phyloP scores from a whole-genome alignment of 805 yeast genomes.

The Wickerhamomyces kurtzmanii region DNA sequence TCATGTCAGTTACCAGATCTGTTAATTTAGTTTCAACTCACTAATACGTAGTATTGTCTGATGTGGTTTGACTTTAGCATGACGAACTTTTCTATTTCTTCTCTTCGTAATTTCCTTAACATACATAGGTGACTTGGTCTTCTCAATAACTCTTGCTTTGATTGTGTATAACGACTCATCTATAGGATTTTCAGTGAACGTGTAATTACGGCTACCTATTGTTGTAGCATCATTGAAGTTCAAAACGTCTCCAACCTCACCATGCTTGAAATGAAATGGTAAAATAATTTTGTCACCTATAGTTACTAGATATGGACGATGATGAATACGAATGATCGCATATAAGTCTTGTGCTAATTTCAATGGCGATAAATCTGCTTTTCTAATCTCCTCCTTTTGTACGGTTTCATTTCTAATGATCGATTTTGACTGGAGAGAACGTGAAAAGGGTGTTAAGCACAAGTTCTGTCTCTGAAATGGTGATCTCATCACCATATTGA shows the following conservation, averaged over 20 bases:
- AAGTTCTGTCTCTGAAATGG: no score
- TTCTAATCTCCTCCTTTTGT: slow-evolving; percentile 13
- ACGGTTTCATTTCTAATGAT: no score
- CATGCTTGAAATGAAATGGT: slow-evolving; percentile 71
- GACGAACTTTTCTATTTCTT: slow-evolving; percentile 66
- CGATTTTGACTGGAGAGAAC: no score
- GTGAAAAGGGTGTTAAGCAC: no score
- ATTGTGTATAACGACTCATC: slow-evolving; percentile 46
- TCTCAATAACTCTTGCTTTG: slow-evolving; percentile 77
- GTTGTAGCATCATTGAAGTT: slow-evolving; percentile 66
- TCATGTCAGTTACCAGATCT: no score
- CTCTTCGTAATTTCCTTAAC: slow-evolving; percentile 68
- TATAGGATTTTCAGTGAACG: slow-evolving; percentile 46
- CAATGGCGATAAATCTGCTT: slow-evolving; percentile 43
- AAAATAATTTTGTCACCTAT: slow-evolving; percentile 78
- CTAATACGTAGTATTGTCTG: slow-evolving; percentile 71
- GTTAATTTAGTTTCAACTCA: slow-evolving; percentile 47
- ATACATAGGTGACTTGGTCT: slow-evolving; percentile 71
- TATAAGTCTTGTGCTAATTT: slow-evolving; percentile 63
- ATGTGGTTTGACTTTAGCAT: slow-evolving; percentile 57
- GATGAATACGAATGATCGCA: slow-evolving; percentile 75
- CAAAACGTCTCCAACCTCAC: slow-evolving; percentile 76
- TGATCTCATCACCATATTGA: no score
- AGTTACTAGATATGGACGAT: slow-evolving; percentile 81
- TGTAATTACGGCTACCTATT: slow-evolving; percentile 79